Conservation (phyloP, 2,329 filamentous ascomycete genomes). For the Fusarium concolor region DNA sequence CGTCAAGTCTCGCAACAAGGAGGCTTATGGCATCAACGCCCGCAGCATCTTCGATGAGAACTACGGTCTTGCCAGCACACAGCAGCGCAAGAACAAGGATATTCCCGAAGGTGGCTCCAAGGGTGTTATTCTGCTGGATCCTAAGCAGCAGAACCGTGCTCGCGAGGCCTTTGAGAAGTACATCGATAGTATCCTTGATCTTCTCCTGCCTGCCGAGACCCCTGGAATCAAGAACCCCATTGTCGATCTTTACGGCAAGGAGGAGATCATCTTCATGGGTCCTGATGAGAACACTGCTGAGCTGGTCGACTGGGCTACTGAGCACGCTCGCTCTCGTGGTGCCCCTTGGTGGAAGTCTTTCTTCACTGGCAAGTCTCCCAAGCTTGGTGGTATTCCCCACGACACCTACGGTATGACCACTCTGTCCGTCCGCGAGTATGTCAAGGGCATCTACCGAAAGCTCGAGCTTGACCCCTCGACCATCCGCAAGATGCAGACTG, state of each 20-base stretch:
- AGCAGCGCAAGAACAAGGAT: slow-evolving; percentile 99
- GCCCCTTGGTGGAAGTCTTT: slow-evolving; percentile 99
- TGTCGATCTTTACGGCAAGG: slow-evolving; percentile 92
- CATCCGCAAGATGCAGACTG: slow-evolving; percentile 95
- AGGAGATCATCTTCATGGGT: slow-evolving; percentile 98
- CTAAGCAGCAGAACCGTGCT: slow-evolving; percentile 92
- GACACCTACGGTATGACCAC: slow-evolving; percentile 98
- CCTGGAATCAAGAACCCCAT: slow-evolving; percentile 99
- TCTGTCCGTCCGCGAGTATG: slow-evolving; percentile 93
- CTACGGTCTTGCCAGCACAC: slow-evolving; percentile 96
- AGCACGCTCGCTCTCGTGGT: slow-evolving; percentile 86
- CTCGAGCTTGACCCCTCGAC: slow-evolving; percentile 85
- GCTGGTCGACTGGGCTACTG: slow-evolving; percentile 97
- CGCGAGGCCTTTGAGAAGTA: slow-evolving; percentile 98
- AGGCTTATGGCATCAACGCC: slow-evolving; percentile 96
- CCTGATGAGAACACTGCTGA: slow-evolving; percentile 99
- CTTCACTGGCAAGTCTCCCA: slow-evolving; percentile 98
- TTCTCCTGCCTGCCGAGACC: slow-evolving; percentile 87
- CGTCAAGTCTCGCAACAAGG: slow-evolving; percentile 96
- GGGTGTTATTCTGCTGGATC: slow-evolving; percentile 94
- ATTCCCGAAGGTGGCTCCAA: slow-evolving; percentile 98
- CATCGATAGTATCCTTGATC: slow-evolving; percentile 97
- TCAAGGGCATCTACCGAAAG: slow-evolving; percentile 97
- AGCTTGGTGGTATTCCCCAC: slow-evolving; percentile 95
- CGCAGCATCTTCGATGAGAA: slow-evolving; percentile 98